Evolutionary conservation across 2,329 filamentous ascomycete species (phyloP), one percentile per base, ranked within the genome.

Genomic region (Sporothrix protearum): DNA sequence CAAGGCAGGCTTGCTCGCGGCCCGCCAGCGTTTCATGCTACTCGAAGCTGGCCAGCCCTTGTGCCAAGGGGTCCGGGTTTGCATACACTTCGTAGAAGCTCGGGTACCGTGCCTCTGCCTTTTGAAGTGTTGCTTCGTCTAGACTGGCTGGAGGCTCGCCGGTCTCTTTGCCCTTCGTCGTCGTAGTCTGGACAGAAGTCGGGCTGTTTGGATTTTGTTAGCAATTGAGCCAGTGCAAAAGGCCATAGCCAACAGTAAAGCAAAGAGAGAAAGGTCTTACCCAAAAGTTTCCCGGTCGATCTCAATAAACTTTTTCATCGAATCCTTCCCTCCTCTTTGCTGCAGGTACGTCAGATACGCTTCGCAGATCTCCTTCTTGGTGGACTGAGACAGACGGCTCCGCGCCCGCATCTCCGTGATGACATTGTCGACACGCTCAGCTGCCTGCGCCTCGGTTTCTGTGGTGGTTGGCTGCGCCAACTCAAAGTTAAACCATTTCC

Each of bases 221-320:
- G 72, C 68, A 68, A 7, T n/a, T 45, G 42, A 63, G 10, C 28
- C 63, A 28, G 22, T 30, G 16, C n/a, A 16, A 19, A 19, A 5
- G 36, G n/a, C 12, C 2, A 39, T 19, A 66, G 28, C 22, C 22
- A 36, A 14, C 2, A 19, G 8, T 10, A 14, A 14, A 2, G 22
- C 39, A 33, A 7, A 7, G 47, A 28, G 10, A 42, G 39, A 71
- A 42, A 12, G 10, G 9, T 78, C 88, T 80, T 83, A 90, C 89
- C 96, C 96, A 79, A 96, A 96, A 73, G 97, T 88, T 79, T 97
- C 92, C 57, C 90, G 88, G 78, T 99, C 95, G 47, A 98, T 83
- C 72, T 86, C 83, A 78, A 97, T 85, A 79, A 94, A 97, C 76
- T 94, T 91, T 81, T 94, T 93, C 83, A 96, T 95, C 1, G 93